Conservation (phyloP, 805 yeast genomes). For the Myxozyma kluyveri region DNA sequence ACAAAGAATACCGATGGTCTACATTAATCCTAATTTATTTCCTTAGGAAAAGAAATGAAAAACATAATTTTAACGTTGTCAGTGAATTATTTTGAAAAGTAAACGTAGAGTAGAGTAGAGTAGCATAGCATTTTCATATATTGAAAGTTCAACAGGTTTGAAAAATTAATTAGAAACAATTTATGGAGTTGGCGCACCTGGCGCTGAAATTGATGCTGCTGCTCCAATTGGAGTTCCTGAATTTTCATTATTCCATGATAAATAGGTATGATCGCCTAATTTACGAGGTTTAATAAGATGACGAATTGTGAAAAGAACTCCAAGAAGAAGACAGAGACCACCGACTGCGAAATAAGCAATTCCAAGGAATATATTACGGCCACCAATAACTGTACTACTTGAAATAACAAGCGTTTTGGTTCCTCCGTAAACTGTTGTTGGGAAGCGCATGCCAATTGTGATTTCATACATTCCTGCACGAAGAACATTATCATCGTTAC, state of each 20-base stretch:
- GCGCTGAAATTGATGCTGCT: too few relatives aligned
- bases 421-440: conserved; percentile 83
- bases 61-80: too few relatives aligned
- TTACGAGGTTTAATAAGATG: conserved; percentile 82
- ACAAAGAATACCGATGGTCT: too few relatives aligned
- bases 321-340: conserved; percentile 67
- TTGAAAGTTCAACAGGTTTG: too few relatives aligned
- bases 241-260: conserved; percentile 43
- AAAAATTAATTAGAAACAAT: too few relatives aligned
- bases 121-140: too few relatives aligned
- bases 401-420: conserved; percentile 77
- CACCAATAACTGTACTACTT: conserved; percentile 81
- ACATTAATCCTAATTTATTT: too few relatives aligned
- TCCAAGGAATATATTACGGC: conserved; percentile 80
- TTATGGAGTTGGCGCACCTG: too few relatives aligned
- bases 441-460: conserved; percentile 67
- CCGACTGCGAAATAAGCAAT: conserved; percentile 84
- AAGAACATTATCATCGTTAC: conserved; percentile 60
- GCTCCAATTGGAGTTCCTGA: background rate
- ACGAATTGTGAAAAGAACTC: conserved; percentile 71
- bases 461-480: conserved; percentile 67
- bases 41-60: too few relatives aligned
- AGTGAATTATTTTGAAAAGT: too few relatives aligned
- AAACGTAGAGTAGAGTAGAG: too few relatives aligned
- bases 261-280: conserved; percentile 74